A percentile compares a stretch with the other conserved stretches of the same genome.
These are phyloP conservation scores for Novymonas esmeraldas DNA, from an alignment of 208 protist genomes.

Conservation along the genomic window DNA sequence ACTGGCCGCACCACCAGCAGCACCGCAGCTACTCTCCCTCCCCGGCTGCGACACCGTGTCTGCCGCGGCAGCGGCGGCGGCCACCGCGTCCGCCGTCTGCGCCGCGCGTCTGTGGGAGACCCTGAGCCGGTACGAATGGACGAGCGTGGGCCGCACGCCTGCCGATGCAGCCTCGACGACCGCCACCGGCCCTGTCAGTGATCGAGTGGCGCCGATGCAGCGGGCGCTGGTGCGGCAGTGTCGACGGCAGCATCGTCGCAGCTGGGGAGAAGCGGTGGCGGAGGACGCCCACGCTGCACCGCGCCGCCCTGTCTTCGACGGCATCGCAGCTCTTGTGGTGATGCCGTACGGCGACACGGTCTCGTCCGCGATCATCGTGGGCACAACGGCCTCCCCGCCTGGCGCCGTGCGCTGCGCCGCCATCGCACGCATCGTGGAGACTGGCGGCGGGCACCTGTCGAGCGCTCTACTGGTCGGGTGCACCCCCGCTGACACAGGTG, in stretches of 20 bases:
- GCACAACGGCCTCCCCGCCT: too few species aligned
- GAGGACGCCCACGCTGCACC: background rate
- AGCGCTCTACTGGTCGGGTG: background rate
- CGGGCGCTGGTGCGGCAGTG: constrained; percentile 23
- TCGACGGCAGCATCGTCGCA: constrained; percentile 11
- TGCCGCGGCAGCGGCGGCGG: background rate
- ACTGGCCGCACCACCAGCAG: background rate
- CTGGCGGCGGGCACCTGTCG: constrained; percentile 10
- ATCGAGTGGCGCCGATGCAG: background rate
- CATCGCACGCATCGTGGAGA: constrained; percentile 8
- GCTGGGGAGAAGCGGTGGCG: background rate
- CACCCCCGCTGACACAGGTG: background rate
- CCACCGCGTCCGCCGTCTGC: background rate
- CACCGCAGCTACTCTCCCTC: too few species aligned
- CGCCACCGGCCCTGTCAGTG: background rate
- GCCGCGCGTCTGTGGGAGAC: constrained; percentile 16
- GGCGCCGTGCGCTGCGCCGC: too few species aligned
- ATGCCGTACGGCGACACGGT: too few species aligned
- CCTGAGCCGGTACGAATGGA: constrained; percentile 27
- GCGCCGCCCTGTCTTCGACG: background rate
- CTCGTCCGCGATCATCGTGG: too few species aligned
- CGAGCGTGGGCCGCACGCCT: too few species aligned
- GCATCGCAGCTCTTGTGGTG: too few species aligned
- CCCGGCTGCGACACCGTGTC: too few species aligned
- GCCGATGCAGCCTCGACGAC: background rate